phyloP scores from a whole-genome alignment of 495 filamentous ascomycete genomes.

The Thermothielavioides terrestris region DNA sequence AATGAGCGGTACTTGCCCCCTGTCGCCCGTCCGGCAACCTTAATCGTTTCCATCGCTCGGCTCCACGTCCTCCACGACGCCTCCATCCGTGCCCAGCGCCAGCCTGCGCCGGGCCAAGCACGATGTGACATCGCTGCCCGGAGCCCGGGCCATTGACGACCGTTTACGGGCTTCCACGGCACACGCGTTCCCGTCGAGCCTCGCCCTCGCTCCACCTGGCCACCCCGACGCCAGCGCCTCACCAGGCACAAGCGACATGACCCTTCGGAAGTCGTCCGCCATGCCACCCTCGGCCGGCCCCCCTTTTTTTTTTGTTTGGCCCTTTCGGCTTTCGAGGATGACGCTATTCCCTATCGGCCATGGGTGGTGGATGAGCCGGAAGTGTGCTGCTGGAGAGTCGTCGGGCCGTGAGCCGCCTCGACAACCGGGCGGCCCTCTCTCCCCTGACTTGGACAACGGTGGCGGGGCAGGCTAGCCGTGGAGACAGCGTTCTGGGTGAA shows the following conservation, averaged over 20 bases:
- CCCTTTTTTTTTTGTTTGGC: background rate
- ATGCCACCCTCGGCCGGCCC: too few relatives aligned
- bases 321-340: too few relatives aligned
- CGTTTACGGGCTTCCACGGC: constrained; percentile 17
- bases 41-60: constrained; percentile 20
- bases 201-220: constrained; percentile 5
- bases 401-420: constrained; percentile 25
- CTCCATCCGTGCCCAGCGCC: constrained; percentile 7
- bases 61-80: constrained; percentile 13
- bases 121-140: constrained; percentile 20
- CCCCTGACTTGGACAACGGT: constrained; percentile 3
- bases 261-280: too few relatives aligned
- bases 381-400: constrained; percentile 10
- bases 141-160: constrained; percentile 11
- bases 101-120: constrained; percentile 6
- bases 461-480: too few relatives aligned
- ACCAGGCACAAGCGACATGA: constrained; percentile 6
- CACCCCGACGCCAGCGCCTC: constrained; percentile 7
- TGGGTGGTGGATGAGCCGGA: constrained; percentile 7
- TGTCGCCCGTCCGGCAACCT: constrained; percentile 17
- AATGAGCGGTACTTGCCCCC: constrained; percentile 25
- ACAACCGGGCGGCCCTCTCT: background rate
- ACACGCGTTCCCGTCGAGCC: background rate
- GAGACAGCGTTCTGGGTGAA: constrained; percentile 4
- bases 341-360: constrained; percentile 16